Evolutionary conservation across 805 yeast species (phyloP).

Genomic region (Candida dajiaensis): DNA sequence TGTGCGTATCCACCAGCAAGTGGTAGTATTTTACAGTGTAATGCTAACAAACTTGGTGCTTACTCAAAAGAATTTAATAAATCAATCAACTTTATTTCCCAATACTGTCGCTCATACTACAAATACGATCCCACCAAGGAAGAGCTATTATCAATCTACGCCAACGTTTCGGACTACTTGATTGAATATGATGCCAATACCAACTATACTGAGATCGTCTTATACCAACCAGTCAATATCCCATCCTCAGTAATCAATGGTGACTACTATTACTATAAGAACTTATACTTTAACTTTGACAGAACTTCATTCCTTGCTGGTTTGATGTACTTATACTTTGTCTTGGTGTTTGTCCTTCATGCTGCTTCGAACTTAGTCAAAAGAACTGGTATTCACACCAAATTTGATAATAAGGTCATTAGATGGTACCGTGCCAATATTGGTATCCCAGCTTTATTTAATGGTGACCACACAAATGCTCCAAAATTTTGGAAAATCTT

Average conservation of each 20-base stretch:
- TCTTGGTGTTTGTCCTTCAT: conserved; percentile 30
- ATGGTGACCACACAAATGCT: conserved; percentile 11
- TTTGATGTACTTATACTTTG: conserved; percentile 34
- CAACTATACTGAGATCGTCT: conserved; percentile 4
- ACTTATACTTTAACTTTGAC: conserved; percentile 15
- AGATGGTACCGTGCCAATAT: conserved; percentile 17
- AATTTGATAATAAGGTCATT: conserved; percentile 9
- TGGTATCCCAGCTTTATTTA: conserved; percentile 19
- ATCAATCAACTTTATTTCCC: not conserved
- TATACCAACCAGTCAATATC: conserved; percentile 11
- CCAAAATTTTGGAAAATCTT: not conserved
- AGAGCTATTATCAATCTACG: conserved; percentile 23
- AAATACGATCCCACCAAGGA: not conserved
- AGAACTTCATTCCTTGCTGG: conserved; percentile 19
- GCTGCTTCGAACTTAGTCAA: conserved; percentile 28
- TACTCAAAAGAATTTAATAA: conserved; percentile 11
- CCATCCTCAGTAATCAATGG: not conserved
- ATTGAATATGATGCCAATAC: conserved; percentile 3
- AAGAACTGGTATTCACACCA: conserved; percentile 18
- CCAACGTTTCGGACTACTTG: conserved; percentile 25
- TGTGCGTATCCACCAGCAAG: conserved; percentile 14
- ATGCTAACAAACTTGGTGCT: conserved; percentile 6
- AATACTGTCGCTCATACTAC: conserved; percentile 5
- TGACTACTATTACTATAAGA: conserved; percentile 4
- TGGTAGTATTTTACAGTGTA: conserved; percentile 8